Percentiles rank a stretch among this genome's conserved stretches.
phyloP scores from a whole-genome alignment of 352 stramenopile genomes.

The Elongisporangium senticosum region DNA sequence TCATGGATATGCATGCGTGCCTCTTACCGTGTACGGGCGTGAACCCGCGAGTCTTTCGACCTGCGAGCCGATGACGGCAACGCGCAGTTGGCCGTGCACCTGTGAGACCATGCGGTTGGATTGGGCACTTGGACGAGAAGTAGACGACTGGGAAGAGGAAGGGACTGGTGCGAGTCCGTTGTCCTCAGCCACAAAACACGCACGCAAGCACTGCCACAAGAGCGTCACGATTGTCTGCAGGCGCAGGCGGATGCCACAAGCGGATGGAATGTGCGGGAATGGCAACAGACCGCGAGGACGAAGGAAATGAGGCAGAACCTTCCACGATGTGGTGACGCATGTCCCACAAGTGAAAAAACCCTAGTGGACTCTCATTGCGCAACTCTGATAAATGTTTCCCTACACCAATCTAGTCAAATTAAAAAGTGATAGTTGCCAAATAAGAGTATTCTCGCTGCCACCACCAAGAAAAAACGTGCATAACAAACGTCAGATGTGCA shows the following conservation, averaged over 20 bases:
- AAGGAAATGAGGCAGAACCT: not conserved
- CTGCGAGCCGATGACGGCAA: constrained; percentile 68
- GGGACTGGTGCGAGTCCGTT: not conserved
- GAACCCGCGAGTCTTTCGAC: constrained; percentile 25
- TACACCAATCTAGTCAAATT: not conserved
- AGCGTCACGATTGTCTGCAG: not conserved
- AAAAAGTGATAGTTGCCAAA: not conserved
- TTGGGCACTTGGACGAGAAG: not conserved
- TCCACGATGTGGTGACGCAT: not conserved
- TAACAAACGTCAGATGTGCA: not conserved
- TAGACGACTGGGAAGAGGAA: not conserved
- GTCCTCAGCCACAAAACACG: not conserved
- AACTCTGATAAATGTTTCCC: not conserved
- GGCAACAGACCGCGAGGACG: not conserved
- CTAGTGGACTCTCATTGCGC: not conserved
- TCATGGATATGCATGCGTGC: not conserved
- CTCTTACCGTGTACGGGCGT: constrained; percentile 43
- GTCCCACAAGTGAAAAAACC: not conserved
- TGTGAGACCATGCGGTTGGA: constrained; percentile 10
- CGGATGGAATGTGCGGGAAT: not conserved
- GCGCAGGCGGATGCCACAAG: not conserved
- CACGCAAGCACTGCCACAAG: not conserved
- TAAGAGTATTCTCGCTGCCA: not conserved
- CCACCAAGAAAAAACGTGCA: not conserved
- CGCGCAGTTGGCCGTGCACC: constrained; percentile 33